phyloP scores from a whole-genome alignment of 352 stramenopile genomes.

The Globisporangium cystogenes region DNA sequence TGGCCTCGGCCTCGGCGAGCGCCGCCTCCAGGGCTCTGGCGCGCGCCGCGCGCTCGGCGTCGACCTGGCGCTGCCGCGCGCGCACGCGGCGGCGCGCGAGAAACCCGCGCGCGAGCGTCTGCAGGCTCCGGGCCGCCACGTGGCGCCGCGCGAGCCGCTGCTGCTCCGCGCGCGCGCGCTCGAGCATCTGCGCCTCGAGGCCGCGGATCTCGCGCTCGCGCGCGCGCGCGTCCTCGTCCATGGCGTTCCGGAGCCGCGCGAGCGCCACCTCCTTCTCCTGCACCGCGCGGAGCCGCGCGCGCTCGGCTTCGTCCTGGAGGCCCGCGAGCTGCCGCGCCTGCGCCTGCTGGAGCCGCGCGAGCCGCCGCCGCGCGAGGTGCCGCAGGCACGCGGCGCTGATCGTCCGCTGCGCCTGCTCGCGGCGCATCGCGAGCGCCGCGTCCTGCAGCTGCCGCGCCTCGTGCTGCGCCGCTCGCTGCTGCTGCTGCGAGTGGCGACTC shows the following conservation, averaged over 20 bases:
- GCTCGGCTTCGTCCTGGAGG: conserved; percentile 55
- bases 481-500: conserved; percentile 30
- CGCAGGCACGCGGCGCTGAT: conserved; percentile 62
- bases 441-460: conserved; percentile 23
- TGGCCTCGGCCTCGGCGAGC: conserved; percentile 51
- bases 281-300: conserved; percentile 40
- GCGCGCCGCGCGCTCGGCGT: conserved; percentile 54
- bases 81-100: conserved; percentile 49
- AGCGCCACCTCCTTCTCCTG: conserved; percentile 69
- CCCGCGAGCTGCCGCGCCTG: conserved; percentile 45
- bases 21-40: conserved; percentile 47
- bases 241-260: conserved; percentile 54
- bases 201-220: conserved; percentile 67
- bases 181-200: conserved; percentile 74
- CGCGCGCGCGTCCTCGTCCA: conserved; percentile 62
- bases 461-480: conserved; percentile 3
- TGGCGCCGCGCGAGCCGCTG: conserved; percentile 44
- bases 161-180: conserved; percentile 62
- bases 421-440: conserved; percentile 33
- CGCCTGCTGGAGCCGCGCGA: conserved; percentile 39
- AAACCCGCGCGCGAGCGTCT: conserved; percentile 45
- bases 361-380: conserved; percentile 29
- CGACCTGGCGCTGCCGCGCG: conserved; percentile 57
- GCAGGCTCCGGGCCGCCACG: conserved; percentile 48
- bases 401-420: conserved; percentile 53